phyloP scores from a whole-genome alignment of 2,329 filamentous ascomycete genomes.

The Pezicula rhizophila region DNA sequence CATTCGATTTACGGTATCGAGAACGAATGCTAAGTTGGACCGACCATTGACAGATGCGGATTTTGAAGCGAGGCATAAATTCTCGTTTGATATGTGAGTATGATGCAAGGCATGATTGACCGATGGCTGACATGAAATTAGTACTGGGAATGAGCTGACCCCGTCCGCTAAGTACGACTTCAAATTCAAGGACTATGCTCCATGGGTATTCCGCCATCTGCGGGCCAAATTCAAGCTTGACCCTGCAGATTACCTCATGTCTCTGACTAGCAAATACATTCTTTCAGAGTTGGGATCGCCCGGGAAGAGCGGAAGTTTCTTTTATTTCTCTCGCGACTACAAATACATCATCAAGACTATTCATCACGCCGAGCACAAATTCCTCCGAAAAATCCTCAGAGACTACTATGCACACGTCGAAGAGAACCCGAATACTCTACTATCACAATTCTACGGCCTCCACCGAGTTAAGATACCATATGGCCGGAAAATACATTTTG shows the following conservation, averaged over 20 bases:
- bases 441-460: slow-evolving; percentile 95
- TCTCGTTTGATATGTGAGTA: slow-evolving; percentile 93
- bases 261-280: slow-evolving; percentile 96
- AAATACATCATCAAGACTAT: slow-evolving; percentile 99
- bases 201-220: slow-evolving; percentile 95
- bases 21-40: slow-evolving; percentile 95
- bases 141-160: slow-evolving; percentile 92
- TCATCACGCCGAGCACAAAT: slow-evolving; percentile 89
- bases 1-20: slow-evolving; percentile 92
- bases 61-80: slow-evolving; percentile 93
- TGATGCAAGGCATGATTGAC: background rate
- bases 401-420: slow-evolving; percentile 93
- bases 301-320: slow-evolving; percentile 97
- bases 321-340: slow-evolving; percentile 98
- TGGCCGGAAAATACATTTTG: slow-evolving; percentile 97
- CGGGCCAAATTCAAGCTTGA: slow-evolving; percentile 84
- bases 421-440: slow-evolving; percentile 89
- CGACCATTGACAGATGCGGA: slow-evolving; percentile 83
- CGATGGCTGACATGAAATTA: slow-evolving; percentile 36
- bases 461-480: slow-evolving; percentile 98
- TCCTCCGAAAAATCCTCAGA: slow-evolving; percentile 74
- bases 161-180: slow-evolving; percentile 99
- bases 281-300: slow-evolving; percentile 94
- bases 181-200: slow-evolving; percentile 99
- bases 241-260: slow-evolving; percentile 97